These are phyloP conservation scores for Micractinium sp. DNA, from an alignment of 139 green algal genomes.

Conservation along the genomic window DNA sequence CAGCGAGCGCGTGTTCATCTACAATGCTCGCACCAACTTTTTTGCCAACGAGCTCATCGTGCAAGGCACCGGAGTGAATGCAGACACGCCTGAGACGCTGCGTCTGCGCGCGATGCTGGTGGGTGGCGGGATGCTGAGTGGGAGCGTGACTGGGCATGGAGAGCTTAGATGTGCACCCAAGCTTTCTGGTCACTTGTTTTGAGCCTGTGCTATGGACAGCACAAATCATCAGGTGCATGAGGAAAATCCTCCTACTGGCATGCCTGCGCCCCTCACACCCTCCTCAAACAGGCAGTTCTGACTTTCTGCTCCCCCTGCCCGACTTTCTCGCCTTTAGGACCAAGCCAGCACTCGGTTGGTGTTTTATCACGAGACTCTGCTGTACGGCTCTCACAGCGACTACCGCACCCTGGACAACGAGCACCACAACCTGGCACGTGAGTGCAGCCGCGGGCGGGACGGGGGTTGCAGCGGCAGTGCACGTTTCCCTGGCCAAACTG, in stretches of 20 bases:
- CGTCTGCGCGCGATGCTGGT: background rate
- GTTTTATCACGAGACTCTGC: background rate
- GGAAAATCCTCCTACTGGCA: too few species aligned
- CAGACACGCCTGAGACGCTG: background rate
- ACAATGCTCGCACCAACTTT: background rate
- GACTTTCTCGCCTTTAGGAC: too few species aligned
- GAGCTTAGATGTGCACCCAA: too few species aligned
- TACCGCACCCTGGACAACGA: constrained; percentile 4
- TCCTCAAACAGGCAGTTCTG: too few species aligned
- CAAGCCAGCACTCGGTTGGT: background rate
- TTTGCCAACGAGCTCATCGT: constrained; percentile 13
- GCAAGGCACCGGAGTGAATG: background rate
- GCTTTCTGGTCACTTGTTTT: background rate
- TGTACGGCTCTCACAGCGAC: constrained; percentile 5
- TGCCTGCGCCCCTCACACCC: too few species aligned
- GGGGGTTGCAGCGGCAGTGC: background rate
- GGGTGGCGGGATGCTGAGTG: background rate
- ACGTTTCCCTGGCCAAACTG: background rate
- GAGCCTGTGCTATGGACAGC: too few species aligned
- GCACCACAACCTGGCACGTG: background rate
- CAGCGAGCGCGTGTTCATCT: constrained; percentile 1
- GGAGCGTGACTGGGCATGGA: too few species aligned
- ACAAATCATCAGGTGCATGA: too few species aligned
- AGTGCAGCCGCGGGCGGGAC: background rate
- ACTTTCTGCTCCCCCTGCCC: too few species aligned